Conservation (phyloP, 2,329 filamentous ascomycete species). For the Apiospora malaysiana region DNA sequence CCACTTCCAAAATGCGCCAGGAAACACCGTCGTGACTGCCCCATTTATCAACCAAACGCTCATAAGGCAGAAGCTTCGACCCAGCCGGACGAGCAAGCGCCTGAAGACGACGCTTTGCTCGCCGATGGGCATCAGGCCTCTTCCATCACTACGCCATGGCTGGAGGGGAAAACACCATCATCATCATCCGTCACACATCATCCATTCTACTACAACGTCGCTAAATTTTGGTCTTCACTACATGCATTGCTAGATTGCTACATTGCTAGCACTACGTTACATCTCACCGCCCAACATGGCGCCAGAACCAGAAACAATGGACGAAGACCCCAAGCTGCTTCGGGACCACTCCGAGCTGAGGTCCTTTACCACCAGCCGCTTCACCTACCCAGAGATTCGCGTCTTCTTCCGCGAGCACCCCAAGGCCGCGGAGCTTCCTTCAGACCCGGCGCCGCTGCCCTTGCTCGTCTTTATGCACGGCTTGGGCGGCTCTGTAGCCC, state of each 20-base stretch:
- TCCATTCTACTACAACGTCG: background rate
- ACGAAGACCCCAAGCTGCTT: constrained; percentile 73
- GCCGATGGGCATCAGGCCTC: background rate
- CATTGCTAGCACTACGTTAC: no score
- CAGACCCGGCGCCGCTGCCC: constrained; percentile 74
- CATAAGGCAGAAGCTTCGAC: background rate
- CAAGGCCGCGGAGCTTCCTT: constrained; percentile 81
- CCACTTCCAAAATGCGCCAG: background rate
- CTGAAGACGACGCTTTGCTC: background rate
- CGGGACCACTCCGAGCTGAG: constrained; percentile 75
- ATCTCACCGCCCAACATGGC: no score
- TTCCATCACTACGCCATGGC: background rate
- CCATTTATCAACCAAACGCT: background rate
- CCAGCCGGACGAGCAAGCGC: background rate
- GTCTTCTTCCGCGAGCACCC: constrained; percentile 85
- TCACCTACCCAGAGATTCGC: constrained; percentile 77
- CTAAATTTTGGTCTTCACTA: background rate
- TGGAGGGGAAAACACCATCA: background rate
- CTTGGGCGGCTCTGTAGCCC: constrained; percentile 87
- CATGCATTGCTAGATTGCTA: no score
- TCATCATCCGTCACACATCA: background rate
- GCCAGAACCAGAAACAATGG: constrained; percentile 26
- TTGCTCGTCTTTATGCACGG: constrained; percentile 92
- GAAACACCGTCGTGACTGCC: background rate
- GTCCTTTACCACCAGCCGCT: constrained; percentile 71